A percentile compares a stretch with the other conserved stretches of the same genome.
Evolutionary conservation across 2,329 filamentous ascomycete genomes (phyloP).

Genomic region (Coniochaeta hoffmannii): DNA sequence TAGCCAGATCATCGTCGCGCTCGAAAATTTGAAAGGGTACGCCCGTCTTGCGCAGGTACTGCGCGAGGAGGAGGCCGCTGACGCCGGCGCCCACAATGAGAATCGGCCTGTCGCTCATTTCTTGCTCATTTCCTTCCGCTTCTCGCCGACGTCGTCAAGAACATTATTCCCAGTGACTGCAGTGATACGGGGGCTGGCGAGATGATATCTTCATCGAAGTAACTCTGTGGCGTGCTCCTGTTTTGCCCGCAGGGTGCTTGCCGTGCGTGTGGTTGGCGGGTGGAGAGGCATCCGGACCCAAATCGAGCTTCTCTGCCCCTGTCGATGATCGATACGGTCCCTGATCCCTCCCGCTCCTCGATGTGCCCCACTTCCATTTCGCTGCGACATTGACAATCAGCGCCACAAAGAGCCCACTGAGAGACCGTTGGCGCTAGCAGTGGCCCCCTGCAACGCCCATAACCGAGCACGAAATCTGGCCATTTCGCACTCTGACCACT

Average conservation of each 20-base stretch:
- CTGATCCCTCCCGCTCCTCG: no score
- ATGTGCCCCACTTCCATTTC: no score
- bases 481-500: no score
- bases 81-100: conserved; percentile 30
- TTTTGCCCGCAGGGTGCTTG: no score
- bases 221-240: not conserved
- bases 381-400: no score
- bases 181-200: no score
- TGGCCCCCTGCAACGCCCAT: not conserved
- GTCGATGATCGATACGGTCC: not conserved
- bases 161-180: no score
- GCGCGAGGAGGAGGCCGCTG: conserved; percentile 28
- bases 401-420: no score
- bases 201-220: no score
- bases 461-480: no score
- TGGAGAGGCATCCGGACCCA: not conserved
- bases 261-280: no score
- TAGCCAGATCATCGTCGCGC: conserved; percentile 37
- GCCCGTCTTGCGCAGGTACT: conserved; percentile 21
- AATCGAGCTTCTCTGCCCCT: not conserved
- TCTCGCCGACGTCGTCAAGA: no score
- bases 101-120: conserved; percentile 13
- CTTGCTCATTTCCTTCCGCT: not conserved
- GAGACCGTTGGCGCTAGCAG: not conserved
- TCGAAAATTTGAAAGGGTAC: conserved; percentile 44